Conservation (phyloP, 2,329 filamentous ascomycete genomes). For the Diaporthe humulicola region DNA sequence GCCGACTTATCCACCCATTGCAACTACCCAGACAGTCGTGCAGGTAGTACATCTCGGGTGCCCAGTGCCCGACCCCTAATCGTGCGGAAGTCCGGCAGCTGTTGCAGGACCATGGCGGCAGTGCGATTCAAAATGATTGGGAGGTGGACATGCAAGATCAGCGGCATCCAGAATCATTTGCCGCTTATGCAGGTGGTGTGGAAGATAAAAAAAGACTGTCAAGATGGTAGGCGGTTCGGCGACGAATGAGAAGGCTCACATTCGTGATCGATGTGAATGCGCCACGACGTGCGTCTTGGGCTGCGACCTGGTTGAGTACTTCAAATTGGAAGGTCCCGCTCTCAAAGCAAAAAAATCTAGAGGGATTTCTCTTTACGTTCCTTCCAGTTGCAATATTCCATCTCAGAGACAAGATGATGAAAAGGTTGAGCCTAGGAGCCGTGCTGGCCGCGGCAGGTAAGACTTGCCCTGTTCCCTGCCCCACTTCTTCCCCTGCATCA, state of each 20-base stretch:
- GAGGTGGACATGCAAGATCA: conserved; percentile 4
- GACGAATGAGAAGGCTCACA: conserved; percentile 33
- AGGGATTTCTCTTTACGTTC: neutral
- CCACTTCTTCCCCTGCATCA: neutral
- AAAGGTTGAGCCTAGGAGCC: conserved; percentile 15
- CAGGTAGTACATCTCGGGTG: neutral
- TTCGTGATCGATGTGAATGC: conserved; percentile 24
- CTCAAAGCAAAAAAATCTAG: neutral
- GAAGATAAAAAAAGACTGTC: conserved; percentile 32
- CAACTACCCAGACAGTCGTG: neutral
- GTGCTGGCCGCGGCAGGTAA: conserved; percentile 36
- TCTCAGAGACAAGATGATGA: conserved; percentile 9
- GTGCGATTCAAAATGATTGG: conserved; percentile 14
- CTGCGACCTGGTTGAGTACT: conserved; percentile 3
- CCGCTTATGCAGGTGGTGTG: conserved; percentile 18
- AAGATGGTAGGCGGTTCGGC: conserved; percentile 29
- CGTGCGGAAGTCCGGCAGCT: conserved; percentile 5
- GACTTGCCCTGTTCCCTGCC: neutral
- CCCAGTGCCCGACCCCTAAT: neutral
- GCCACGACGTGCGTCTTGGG: conserved; percentile 4
- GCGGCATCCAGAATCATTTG: conserved; percentile 19
- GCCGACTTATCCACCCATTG: conserved; percentile 2
- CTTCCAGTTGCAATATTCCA: neutral
- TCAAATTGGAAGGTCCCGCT: neutral
- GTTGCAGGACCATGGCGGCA: conserved; percentile 2